Base-by-base conservation (phyloP, 495 filamentous ascomycete species). In the Neurospora sp. region DNA sequence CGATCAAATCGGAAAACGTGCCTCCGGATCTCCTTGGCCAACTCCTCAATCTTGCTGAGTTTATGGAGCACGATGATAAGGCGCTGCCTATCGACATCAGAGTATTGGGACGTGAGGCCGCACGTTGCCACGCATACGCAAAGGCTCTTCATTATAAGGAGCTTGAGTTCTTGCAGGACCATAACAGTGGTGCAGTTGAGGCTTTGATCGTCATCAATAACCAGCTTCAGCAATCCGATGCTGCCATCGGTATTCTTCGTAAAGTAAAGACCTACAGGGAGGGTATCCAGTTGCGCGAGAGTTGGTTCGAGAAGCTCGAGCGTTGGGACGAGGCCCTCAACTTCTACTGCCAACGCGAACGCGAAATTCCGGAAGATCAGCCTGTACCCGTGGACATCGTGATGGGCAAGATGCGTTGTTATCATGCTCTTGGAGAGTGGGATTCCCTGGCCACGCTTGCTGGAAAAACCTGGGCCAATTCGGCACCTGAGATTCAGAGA, bases 41-140 rank as follows among this genome's bases (percentile, higher is more conserved):
- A 42, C 87, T 99, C 14, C 89, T 99, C 70, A 99, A 98, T 80
- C 88, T 99, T 16, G 96, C 94, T 4, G 96, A 99, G 76, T 99
- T 98, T 80, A 99, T 99, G 96, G 96, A 99, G 77, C 96, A 99
- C 77, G 96, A 98, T 77, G 96, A 99, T 79, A 98, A 98, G 78
- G 96, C 96, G 7, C 87, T 99, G 31, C 96, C 96, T 18, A 98
- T 99, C 75, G 96, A 99, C 80, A 97, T 99, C 72, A 89, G 96
- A 40, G 92, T 93, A 1, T 84, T 98, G 41, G 96, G 96, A 22
- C 91, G 93, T 76, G 96, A 97, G 78, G 96, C 96, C 16, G 94
- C 90, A 0, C 94, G 94, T 77, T 98, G 96, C 71, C 96, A 99
- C 82, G 96, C 96, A 7, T 98, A 96, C 80, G 96, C 96, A 20